phyloP scores from a whole-genome alignment of 345 rosid species.

The Camelina hispida region DNA sequence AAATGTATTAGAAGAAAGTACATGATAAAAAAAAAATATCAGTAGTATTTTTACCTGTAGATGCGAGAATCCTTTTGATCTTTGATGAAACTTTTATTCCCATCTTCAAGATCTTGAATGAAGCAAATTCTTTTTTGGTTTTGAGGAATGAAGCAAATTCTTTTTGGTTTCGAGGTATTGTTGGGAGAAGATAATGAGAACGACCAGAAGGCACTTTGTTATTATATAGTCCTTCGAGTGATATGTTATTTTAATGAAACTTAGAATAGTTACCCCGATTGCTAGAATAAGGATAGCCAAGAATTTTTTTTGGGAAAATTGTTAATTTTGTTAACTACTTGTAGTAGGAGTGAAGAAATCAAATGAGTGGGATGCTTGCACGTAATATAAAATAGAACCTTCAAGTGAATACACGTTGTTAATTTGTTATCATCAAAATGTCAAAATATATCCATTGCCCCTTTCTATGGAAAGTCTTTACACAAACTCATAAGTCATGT shows the following conservation, averaged over 20 bases:
- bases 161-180: not conserved
- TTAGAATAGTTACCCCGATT: not conserved
- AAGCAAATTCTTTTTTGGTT: not conserved
- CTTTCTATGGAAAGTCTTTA: constrained; percentile 34
- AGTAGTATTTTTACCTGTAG: constrained; percentile 22
- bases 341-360: constrained; percentile 42
- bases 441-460: constrained; percentile 4
- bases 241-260: not conserved
- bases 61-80: constrained; percentile 39
- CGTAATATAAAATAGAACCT: constrained; percentile 24
- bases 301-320: constrained; percentile 30
- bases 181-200: constrained; percentile 23
- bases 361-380: constrained; percentile 26
- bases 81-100: constrained; percentile 40
- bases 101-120: constrained; percentile 28
- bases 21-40: too few relatives aligned
- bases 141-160: constrained; percentile 4
- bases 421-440: not conserved
- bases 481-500: constrained; percentile 9
- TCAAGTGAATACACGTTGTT: not conserved
- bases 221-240: constrained; percentile 25
- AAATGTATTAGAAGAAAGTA: too few relatives aligned
- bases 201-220: not conserved
- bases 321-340: constrained; percentile 34
- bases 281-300: constrained; percentile 1